These are phyloP conservation scores for Endothia cerciana DNA, from an alignment of 2,329 filamentous ascomycete species.

Conservation along the genomic window DNA sequence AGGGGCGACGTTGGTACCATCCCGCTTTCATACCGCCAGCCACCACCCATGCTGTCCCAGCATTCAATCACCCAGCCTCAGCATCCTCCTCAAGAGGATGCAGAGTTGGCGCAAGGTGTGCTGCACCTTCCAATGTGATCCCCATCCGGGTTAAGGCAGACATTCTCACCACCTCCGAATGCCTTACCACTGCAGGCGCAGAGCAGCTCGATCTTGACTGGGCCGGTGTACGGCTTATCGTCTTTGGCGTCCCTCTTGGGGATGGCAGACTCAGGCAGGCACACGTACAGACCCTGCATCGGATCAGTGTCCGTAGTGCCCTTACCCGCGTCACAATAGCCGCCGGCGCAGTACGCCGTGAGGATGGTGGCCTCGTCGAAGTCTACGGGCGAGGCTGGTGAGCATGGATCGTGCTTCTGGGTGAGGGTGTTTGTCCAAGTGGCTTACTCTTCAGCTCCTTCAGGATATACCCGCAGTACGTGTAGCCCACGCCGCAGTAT, in stretches of 20 bases:
- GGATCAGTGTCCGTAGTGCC: conserved; percentile 28
- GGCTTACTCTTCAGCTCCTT: conserved; percentile 24
- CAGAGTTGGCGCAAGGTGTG: conserved; percentile 20
- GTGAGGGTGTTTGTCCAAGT: neutral
- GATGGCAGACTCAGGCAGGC: conserved; percentile 22
- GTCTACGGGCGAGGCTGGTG: conserved; percentile 1
- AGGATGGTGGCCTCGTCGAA: conserved; percentile 27
- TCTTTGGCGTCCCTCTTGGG: conserved; percentile 18
- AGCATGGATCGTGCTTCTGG: neutral
- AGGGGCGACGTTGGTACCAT: neutral
- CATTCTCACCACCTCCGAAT: conserved; percentile 19
- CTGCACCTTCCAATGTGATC: conserved; percentile 29
- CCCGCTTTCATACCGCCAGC: neutral
- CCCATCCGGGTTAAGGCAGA: conserved; percentile 26
- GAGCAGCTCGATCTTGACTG: conserved; percentile 28
- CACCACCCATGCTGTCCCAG: neutral
- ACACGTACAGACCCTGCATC: conserved; percentile 25
- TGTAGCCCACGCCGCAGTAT: conserved; percentile 26
- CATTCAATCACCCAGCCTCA: neutral
- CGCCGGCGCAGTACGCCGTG: conserved; percentile 28
- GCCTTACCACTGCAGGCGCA: conserved; percentile 28
- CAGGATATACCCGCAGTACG: conserved; percentile 29
- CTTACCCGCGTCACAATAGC: conserved; percentile 19
- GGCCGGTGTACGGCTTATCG: conserved; percentile 25
- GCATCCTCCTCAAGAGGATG: neutral